Conservation (phyloP, 345 rosid species). For the Clarkia xantiana region DNA sequence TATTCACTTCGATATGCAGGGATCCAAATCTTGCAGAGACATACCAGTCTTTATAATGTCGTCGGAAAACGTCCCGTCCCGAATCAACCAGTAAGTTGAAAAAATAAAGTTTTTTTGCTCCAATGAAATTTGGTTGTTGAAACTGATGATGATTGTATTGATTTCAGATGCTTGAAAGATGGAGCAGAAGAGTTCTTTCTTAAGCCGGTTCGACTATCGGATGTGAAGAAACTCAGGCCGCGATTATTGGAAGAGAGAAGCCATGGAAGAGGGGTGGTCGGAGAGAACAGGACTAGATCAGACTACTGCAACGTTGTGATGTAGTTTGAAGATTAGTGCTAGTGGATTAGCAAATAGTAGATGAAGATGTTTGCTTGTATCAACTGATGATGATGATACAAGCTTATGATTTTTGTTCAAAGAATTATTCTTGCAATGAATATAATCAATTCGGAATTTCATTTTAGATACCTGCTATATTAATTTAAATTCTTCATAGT, state of each 20-base stretch:
- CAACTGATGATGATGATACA: too few species aligned
- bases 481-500: too few species aligned
- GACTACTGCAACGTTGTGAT: too few species aligned
- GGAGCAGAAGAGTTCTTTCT: constrained; percentile 87
- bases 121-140: neutral
- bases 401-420: too few species aligned
- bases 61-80: constrained; percentile 74
- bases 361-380: too few species aligned
- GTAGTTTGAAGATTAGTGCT: too few species aligned
- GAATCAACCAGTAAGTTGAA: constrained; percentile 48
- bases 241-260: constrained; percentile 33
- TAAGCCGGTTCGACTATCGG: constrained; percentile 76
- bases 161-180: constrained; percentile 61
- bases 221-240: constrained; percentile 62
- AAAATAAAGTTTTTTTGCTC: neutral
- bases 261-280: constrained; percentile 6
- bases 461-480: too few species aligned
- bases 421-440: too few species aligned
- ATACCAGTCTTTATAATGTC: constrained; percentile 95
- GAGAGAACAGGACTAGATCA: too few species aligned
- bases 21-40: constrained; percentile 51
- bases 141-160: constrained; percentile 1
- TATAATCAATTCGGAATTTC: too few species aligned
- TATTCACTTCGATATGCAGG: constrained; percentile 15
- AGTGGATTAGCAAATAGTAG: too few species aligned